These are phyloP conservation scores for Ascomycota sp. DNA, from an alignment of 2,329 filamentous ascomycete species.

Conservation along the genomic window DNA sequence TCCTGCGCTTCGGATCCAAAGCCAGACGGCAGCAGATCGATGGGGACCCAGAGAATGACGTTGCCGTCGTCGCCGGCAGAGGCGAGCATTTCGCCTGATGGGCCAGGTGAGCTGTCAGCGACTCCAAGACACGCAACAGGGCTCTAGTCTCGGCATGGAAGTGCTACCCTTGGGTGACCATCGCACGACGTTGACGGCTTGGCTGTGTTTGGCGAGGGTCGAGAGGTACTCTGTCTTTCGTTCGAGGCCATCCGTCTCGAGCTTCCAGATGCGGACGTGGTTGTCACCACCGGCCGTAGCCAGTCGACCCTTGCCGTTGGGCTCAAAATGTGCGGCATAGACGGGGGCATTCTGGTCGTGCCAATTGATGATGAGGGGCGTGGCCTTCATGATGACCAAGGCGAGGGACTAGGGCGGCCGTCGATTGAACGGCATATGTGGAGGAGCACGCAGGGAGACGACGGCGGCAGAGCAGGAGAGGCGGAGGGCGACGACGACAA, in stretches of 20 bases:
- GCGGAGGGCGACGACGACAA: too few relatives aligned
- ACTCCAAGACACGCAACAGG: too few relatives aligned
- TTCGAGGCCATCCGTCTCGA: constrained; percentile 67
- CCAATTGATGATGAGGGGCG: constrained; percentile 93
- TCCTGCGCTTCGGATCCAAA: constrained; percentile 73
- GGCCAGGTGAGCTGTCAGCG: neutral
- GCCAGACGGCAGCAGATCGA: constrained; percentile 43
- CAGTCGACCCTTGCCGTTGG: constrained; percentile 69
- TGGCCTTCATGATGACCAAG: constrained; percentile 60
- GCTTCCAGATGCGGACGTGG: constrained; percentile 85
- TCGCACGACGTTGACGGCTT: constrained; percentile 91
- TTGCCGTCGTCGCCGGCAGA: constrained; percentile 95
- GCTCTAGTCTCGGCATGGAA: constrained; percentile 2
- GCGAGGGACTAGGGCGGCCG: constrained; percentile 7
- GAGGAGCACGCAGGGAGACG: neutral
- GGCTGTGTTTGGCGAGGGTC: constrained; percentile 78
- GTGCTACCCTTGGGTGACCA: constrained; percentile 72
- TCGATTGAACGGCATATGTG: constrained; percentile 12
- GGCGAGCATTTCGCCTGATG: constrained; percentile 66
- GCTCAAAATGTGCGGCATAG: constrained; percentile 93
- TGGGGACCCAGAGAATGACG: constrained; percentile 84
- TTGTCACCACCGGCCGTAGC: constrained; percentile 92
- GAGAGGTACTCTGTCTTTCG: constrained; percentile 79
- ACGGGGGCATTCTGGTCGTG: constrained; percentile 92
- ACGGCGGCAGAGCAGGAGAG: too few relatives aligned